These are phyloP conservation scores for Calonectria ilicicola DNA, from an alignment of 2,329 filamentous ascomycete genomes.

Conservation along the genomic window DNA sequence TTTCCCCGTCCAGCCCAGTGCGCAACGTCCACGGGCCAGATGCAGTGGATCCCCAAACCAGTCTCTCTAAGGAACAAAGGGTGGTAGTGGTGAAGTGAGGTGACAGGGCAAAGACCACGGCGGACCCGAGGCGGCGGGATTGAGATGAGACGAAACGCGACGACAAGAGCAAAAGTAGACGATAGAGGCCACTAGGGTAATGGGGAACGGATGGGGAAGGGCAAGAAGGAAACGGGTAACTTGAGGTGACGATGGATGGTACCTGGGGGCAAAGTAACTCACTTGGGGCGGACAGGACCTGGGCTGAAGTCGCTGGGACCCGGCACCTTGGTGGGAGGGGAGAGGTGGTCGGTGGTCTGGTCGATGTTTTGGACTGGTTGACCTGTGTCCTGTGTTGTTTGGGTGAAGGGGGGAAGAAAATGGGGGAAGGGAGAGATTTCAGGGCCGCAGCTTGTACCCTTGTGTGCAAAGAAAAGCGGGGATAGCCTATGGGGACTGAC, in stretches of 20 bases:
- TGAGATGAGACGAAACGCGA: constrained; percentile 12
- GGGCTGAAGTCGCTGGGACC: constrained; percentile 44
- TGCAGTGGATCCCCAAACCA: constrained; percentile 40
- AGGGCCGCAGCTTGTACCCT: constrained; percentile 22
- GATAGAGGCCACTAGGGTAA: constrained; percentile 23
- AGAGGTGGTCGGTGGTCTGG: constrained; percentile 43
- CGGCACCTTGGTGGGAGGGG: constrained; percentile 40
- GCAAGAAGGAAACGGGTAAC: constrained; percentile 32
- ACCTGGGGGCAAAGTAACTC: constrained; percentile 58
- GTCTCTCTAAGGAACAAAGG: constrained; percentile 24
- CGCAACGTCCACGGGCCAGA: constrained; percentile 25
- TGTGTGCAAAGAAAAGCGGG: constrained; percentile 10
- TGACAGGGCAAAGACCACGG: constrained; percentile 18
- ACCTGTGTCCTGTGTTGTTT: constrained; percentile 43
- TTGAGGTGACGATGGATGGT: constrained; percentile 47
- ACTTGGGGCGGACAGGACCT: constrained; percentile 47
- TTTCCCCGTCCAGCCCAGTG: constrained; percentile 13
- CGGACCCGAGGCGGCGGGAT: neutral
- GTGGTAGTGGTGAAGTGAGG: neutral
- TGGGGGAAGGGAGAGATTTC: constrained; percentile 42
- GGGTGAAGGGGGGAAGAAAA: constrained; percentile 46
- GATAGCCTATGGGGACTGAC: neutral
- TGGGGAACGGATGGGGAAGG: constrained; percentile 29
- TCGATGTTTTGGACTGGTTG: constrained; percentile 54
- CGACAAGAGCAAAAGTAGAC: constrained; percentile 21